phyloP scores from a whole-genome alignment of 805 yeast species.

The Kuraishia ogatae region DNA sequence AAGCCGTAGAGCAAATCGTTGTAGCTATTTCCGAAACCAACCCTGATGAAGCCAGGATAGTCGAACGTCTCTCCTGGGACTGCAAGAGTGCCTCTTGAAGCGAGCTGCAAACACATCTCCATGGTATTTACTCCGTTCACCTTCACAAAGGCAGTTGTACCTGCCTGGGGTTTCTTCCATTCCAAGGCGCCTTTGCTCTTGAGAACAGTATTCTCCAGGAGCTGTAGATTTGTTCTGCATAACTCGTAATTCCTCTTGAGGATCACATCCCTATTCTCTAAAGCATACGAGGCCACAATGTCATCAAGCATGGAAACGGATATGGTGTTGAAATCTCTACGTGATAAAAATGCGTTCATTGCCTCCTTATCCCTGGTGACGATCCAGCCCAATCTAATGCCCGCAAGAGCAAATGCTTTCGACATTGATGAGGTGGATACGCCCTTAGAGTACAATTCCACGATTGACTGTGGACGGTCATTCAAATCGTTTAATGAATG shows the following conservation, averaged over 20 bases:
- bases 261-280: conserved; percentile 24
- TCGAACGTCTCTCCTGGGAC: conserved; percentile 44
- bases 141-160: conserved; percentile 35
- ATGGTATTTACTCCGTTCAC: conserved; percentile 22
- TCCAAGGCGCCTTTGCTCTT: conserved; percentile 22
- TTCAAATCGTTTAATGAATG: conserved; percentile 23
- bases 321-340: conserved; percentile 43
- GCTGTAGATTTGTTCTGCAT: conserved; percentile 27
- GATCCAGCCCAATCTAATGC: conserved; percentile 46
- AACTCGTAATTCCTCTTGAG: conserved; percentile 30
- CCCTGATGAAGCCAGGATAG: conserved; percentile 31
- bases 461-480: conserved; percentile 28
- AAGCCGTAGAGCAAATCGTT: conserved; percentile 28
- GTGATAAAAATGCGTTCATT: conserved; percentile 23
- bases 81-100: conserved; percentile 25
- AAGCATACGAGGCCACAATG: conserved; percentile 31
- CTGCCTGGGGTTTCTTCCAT: conserved; percentile 38
- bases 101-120: conserved; percentile 26
- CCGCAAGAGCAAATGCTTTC: conserved; percentile 47
- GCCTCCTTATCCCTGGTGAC: conserved; percentile 25
- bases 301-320: conserved; percentile 41
- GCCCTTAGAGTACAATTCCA: conserved; percentile 31
- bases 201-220: conserved; percentile 25
- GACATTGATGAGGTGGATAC: conserved; percentile 42
- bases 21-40: conserved; percentile 39